Base-by-base conservation (phyloP, 306 rosid genomes). In the Vigna unguiculata region DNA sequence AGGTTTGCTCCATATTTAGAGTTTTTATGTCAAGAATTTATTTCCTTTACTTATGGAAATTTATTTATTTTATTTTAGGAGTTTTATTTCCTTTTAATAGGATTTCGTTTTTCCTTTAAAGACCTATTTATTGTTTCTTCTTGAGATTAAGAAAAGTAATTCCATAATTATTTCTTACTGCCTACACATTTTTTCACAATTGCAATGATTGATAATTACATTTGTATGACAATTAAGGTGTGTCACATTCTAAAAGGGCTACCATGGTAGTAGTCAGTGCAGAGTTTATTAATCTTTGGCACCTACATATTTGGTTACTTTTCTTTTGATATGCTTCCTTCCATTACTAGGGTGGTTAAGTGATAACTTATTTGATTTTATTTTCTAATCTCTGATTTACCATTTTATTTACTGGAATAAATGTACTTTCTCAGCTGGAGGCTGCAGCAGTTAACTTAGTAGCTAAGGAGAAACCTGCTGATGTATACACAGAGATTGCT, bases 381-480 rank as follows among this genome's bases (percentile, higher is more conserved):
- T 62, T 64, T 73, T 7, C 65, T 48, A 11, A 40, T 57, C 67
- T 71, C 58, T 74, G 40, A 74, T 48, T 52, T 72, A 32, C 36
- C 36, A 32, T 6, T 32, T 6, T 51, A 60, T 53, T 72, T 61
- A 20, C 78, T 43, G 80, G 75, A 76, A 62, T 73, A 65, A n/a
- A 47, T 81, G 52, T 60, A 20, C 22, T 58, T 64, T 72, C 58
- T 79, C 84, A 92, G 97, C 83, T 87, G 75, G 97, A 92, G 85
- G 97, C 96, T 81, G 96, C 96, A 58, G 97, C 97, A 19, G 97
- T 92, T 55, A 92, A 90, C 83, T 90, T 92, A 65, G 91, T 89
- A 46, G 88, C 90, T 65, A 91, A 90, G 79, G 92, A 84, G 47
- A 87, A 90, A 78, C 96, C 96, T 65, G 88, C 96, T 45, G 96